Evolutionary conservation across 345 rosid species (phyloP).

Genomic region (Draba incana): DNA sequence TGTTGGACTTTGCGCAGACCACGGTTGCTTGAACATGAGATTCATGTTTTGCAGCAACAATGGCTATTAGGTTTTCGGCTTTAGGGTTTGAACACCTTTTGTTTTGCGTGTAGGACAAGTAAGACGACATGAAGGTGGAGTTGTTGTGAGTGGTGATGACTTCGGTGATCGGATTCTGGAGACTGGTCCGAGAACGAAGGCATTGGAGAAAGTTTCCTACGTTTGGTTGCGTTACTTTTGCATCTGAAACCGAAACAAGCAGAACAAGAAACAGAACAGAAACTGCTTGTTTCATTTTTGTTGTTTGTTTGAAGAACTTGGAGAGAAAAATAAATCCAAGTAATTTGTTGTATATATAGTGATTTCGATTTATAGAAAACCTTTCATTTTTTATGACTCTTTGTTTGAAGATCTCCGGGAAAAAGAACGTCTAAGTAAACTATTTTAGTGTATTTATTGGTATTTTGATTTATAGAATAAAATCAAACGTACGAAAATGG

Average conservation of each 20-base stretch:
- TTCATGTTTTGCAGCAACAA: constrained; percentile 38
- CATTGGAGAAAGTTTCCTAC: constrained; percentile 20
- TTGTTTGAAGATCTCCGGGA: too few relatives aligned
- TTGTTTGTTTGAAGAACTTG: background rate
- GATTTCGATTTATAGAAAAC: background rate
- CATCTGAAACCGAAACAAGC: constrained; percentile 23
- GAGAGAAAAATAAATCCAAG: background rate
- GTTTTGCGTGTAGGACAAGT: constrained; percentile 35
- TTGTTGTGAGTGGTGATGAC: constrained; percentile 16
- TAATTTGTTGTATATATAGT: background rate
- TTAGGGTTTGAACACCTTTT: constrained; percentile 32
- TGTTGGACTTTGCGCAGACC: constrained; percentile 36
- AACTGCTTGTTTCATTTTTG: constrained; percentile 22
- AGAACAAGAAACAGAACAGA: constrained; percentile 19
- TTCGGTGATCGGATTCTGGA: constrained; percentile 11
- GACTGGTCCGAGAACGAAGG: background rate
- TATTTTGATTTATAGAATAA: too few relatives aligned
- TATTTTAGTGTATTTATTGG: too few relatives aligned
- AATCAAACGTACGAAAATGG: too few relatives aligned
- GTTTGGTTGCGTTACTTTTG: constrained; percentile 1
- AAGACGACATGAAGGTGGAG: constrained; percentile 28
- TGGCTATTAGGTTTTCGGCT: constrained; percentile 31
- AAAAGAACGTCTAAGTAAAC: too few relatives aligned
- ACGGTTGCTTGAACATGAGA: constrained; percentile 46
- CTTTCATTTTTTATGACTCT: too few relatives aligned